Evolutionary conservation across 208 protist species (phyloP).

Genomic region (Leishmania martiniquensis): DNA sequence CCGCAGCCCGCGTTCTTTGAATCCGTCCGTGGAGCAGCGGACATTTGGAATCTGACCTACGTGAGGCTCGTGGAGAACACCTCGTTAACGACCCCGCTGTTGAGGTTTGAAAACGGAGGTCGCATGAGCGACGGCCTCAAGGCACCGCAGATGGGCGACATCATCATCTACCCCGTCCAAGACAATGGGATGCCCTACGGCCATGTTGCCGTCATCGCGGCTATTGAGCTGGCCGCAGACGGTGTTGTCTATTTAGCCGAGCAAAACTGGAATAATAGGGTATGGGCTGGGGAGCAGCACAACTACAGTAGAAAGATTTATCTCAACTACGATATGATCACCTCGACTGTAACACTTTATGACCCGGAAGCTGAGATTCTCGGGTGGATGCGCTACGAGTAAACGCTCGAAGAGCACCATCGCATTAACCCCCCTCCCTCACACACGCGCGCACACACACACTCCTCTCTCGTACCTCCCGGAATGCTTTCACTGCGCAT

Average conservation of each 20-base stretch:
- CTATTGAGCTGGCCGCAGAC: constrained; percentile 24
- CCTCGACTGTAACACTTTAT: constrained; percentile 8
- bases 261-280: constrained; percentile 81
- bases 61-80: constrained; percentile 40
- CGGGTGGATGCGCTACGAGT: constrained; percentile 48
- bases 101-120: constrained; percentile 47
- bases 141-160: constrained; percentile 43
- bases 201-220: constrained; percentile 79
- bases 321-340: constrained; percentile 9
- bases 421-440: not conserved
- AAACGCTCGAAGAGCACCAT: not conserved
- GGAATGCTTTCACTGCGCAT: too few species aligned
- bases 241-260: constrained; percentile 61
- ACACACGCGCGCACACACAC: not conserved
- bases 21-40: constrained; percentile 53
- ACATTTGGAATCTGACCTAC: constrained; percentile 68
- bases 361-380: constrained; percentile 27
- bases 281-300: constrained; percentile 59
- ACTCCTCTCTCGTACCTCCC: too few species aligned
- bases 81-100: constrained; percentile 35
- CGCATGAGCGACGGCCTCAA: constrained; percentile 13
- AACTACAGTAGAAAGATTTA: constrained; percentile 53
- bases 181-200: constrained; percentile 54
- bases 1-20: constrained; percentile 63
- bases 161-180: constrained; percentile 67